Evolutionary conservation across 257 asterid species (phyloP).

Genomic region (Salvia miltiorrhiza): DNA sequence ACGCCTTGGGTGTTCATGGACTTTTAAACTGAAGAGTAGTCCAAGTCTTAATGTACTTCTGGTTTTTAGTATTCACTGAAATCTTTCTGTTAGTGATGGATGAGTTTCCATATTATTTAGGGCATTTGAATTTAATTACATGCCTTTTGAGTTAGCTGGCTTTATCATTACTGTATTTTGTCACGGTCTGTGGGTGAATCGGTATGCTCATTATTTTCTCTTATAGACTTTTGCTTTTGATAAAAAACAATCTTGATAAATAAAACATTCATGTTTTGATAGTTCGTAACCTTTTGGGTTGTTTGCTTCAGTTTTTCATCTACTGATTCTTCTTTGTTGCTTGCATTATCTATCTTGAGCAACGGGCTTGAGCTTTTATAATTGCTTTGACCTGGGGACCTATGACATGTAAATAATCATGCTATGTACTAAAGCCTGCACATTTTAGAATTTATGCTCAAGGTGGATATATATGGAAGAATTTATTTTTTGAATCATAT

Average conservation of each 20-base stretch:
- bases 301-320: background rate
- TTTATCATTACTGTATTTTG: background rate
- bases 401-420: background rate
- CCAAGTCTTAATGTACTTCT: background rate
- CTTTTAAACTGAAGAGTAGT: background rate
- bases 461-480: background rate
- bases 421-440: background rate
- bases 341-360: background rate
- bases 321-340: background rate
- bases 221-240: background rate
- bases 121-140: background rate
- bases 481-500: too few relatives aligned
- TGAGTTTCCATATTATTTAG: background rate
- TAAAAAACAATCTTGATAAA: background rate
- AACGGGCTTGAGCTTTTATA: background rate
- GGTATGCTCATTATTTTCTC: background rate
- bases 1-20: background rate
- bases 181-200: background rate
- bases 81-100: background rate
- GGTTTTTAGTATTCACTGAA: background rate
- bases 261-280: background rate
- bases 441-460: background rate
- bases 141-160: background rate
- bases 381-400: background rate
- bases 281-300: background rate